phyloP scores from a whole-genome alignment of 2,329 filamentous ascomycete species.

The Thielaviopsis euricoi region DNA sequence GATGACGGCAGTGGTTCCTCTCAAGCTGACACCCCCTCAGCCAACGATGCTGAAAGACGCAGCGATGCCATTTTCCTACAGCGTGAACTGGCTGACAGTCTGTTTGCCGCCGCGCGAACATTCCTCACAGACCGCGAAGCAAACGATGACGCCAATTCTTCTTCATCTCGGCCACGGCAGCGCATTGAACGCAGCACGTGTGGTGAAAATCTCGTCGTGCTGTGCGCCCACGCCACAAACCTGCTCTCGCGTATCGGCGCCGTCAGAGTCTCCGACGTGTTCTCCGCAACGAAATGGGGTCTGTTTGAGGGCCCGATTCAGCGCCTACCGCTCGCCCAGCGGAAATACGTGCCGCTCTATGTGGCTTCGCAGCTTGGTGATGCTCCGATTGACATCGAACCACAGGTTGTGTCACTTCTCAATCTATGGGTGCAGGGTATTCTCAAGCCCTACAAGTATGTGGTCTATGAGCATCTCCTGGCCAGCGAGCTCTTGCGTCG shows the following conservation, averaged over 20 bases:
- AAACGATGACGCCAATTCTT: not conserved
- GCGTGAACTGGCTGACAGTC: constrained; percentile 27
- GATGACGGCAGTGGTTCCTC: too few species aligned
- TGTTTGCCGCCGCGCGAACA: constrained; percentile 31
- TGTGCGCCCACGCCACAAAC: constrained; percentile 30
- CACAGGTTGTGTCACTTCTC: constrained; percentile 27
- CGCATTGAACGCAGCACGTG: constrained; percentile 19
- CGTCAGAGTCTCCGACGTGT: constrained; percentile 27
- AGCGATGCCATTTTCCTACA: constrained; percentile 24
- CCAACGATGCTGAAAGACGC: not conserved
- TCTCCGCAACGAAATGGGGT: constrained; percentile 27
- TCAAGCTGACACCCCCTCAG: constrained; percentile 20
- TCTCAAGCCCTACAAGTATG: constrained; percentile 29
- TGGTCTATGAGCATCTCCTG: constrained; percentile 33
- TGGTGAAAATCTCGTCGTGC: constrained; percentile 26
- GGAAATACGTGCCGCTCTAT: constrained; percentile 34
- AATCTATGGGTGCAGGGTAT: constrained; percentile 38
- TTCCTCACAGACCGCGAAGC: constrained; percentile 17
- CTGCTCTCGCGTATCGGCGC: constrained; percentile 29
- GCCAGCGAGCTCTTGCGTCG: constrained; percentile 28
- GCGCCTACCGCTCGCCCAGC: constrained; percentile 23
- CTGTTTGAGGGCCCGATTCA: constrained; percentile 30
- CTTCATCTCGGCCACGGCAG: not conserved
- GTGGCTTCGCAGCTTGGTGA: constrained; percentile 31
- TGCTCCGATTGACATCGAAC: constrained; percentile 29